Base-by-base conservation (phyloP, 1,284 basidiomycete genomes). In the Ganoderma leucocontextum region DNA sequence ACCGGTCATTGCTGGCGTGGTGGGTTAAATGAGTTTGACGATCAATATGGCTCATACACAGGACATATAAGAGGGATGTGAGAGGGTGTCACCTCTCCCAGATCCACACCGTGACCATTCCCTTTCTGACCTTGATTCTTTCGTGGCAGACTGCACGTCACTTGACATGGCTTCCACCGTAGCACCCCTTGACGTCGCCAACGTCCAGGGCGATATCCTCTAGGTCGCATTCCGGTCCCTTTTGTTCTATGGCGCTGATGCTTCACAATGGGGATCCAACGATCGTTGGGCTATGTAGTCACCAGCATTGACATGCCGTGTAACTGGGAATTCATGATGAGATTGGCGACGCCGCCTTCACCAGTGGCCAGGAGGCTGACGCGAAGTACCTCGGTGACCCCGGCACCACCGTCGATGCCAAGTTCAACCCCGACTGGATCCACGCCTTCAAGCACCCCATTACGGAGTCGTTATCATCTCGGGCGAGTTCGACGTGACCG, bases 21-120 rank as follows among this genome's bases (percentile, higher is more conserved):
- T 96, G 95, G 95, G 93, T 96, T 29, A 2, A 29, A 29, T 29
- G 29, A 2, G 63, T 88, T n/a, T 79, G 82, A 33, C 10, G 12
- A 13, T 25, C 55, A 33, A 29, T 19, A n/a, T 19, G 13, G 33
- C 15, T 36, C 17, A 9, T 38, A 6, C 55, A 19, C 19, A 55
- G n/a, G 8, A n/a, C 19, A 58, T 58, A 58, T 58, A 58, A 38
- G 12, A 19, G 35, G 55, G 35, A 57, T n/a, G 19, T 7, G 15
- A 57, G 17, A 57, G 55, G 35, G 33, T 38, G 35, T 19, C 35
- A 15, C 35, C 55, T 38, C 29, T 12, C 52, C 22, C 52, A 53
- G 25, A 53, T 36, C 35, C 25, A 53, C 13, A 33, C 13, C 12
- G n/a, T n/a, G n/a, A n/a, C n/a, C n/a, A n/a, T 19, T 22, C 22